Base-by-base conservation (phyloP, 2,329 filamentous ascomycete species). In the Chaetomium strumarium region DNA sequence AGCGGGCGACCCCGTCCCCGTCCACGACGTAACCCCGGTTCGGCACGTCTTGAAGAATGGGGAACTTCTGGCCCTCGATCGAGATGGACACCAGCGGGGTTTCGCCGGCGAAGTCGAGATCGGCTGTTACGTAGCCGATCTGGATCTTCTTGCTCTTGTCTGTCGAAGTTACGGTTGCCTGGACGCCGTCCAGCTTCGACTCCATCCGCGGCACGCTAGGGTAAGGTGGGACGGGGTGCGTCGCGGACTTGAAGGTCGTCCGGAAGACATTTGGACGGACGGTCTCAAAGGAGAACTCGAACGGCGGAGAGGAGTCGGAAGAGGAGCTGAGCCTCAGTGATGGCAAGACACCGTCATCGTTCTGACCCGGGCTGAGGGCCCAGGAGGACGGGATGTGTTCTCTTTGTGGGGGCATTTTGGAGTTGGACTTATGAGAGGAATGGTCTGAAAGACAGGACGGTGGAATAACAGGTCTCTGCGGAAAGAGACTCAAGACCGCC, bases 221-320 rank as follows among this genome's bases (percentile, higher is more conserved):
- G 29, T 42, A 42, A 8, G 46, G 38, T 12, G 46, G 46, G 3
- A 49, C 30, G 16, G 46, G 46, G 30, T 49, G 46, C 5, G 46
- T 49, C 17, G 42, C 46, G 5, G 46, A 49, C 17, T 12, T 34
- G 39, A 49, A 49, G 7, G 39, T 49, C 29, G 46, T 49, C 30
- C 46, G n/a, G 30, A 49, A 49, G 17, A 49, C 46, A 49, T 49
- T 49, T 11, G 38, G 38, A 19, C 46, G 46, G 39, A 49, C 39
- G 4, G 46, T n/a, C 46, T 49, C 46, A 17, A 49, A 49, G 12
- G 13, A 11, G 30, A 49, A 49, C 9, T 36, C 38, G 30, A 49
- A 49, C 10, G 38, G 46, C 9, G 14, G 29, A 13, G 46, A 42
- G 46, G 46, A 14, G 38, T 49, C 38, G 38, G 46, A 49, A 11